Base-by-base conservation (phyloP, 179 eudicot genomes). In the Beta lomatogona region DNA sequence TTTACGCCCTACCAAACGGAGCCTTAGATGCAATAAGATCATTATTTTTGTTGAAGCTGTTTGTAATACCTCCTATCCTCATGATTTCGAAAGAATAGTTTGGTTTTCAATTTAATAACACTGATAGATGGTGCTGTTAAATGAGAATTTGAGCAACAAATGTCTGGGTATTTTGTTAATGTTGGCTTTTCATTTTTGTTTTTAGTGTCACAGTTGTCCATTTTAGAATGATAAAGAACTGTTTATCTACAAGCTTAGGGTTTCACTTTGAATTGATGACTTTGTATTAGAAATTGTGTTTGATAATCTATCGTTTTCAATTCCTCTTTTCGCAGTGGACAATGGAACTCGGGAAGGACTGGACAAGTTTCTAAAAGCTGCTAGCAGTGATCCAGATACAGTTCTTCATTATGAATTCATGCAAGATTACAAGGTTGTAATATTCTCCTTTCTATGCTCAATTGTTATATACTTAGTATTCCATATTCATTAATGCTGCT, bases 351-450 rank as follows among this genome's bases (percentile, higher is more conserved):
- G 99, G 70, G 94, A 94, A 82, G 99, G 99, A 72, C 92, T 95
- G 58, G 97, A 94, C 82, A 95, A 95, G 86, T 95, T 95, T 90
- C 91, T 95, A 57, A 91, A 70, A 82, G 98, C 99, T 81, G 99
- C 99, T 67, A 95, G 99, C 86, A 87, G 82, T 77, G 99, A 94
- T 72, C 99, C 99, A 77, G 99, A 95, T 80, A 92, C 98, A 72
- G 99, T 95, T 84, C 94, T 95, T 78, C 99, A 95, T 86, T 95
- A 95, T 86, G 99, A 95, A 81, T 95, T 95, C 85, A 94, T 95
- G 99, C 99, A 95, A 87, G 99, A 95, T 90, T 95, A 95, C 88
- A 95, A 95, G 99, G 99, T 94, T 53, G 70, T 82, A 22, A 52
- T 36, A 4, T 68, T 63, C 5, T 67, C 50, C 60, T 52, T 44